A percentile compares a stretch with the other conserved stretches of the same genome.
Conservation (phyloP, 2,329 filamentous ascomycete species). For the Rutstroemia sp. region DNA sequence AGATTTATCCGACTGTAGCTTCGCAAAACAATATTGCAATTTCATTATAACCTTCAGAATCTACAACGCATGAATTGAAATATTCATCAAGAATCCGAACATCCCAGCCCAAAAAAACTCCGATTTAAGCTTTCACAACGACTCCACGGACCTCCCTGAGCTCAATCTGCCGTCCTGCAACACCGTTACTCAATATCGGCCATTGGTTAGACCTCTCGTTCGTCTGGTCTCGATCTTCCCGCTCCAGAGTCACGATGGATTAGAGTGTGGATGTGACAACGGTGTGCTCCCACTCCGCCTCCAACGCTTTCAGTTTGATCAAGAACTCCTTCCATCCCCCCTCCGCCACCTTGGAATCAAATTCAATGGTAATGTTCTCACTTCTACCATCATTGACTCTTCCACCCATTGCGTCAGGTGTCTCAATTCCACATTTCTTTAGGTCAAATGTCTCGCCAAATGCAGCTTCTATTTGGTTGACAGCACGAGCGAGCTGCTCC, state of each 20-base stretch:
- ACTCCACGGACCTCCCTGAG: too few relatives aligned
- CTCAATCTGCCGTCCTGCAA: too few relatives aligned
- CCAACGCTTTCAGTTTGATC: constrained; percentile 13
- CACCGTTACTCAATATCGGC: too few relatives aligned
- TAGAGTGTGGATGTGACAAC: not conserved
- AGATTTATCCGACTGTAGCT: too few relatives aligned
- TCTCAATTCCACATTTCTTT: constrained; percentile 20
- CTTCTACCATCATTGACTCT: constrained; percentile 21
- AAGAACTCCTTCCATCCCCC: constrained; percentile 19
- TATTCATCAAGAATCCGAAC: too few relatives aligned
- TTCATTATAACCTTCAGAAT: too few relatives aligned
- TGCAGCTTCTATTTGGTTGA: constrained; percentile 20
- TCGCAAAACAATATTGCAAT: too few relatives aligned
- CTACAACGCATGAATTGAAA: too few relatives aligned
- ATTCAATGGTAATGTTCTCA: constrained; percentile 24
- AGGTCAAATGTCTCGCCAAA: constrained; percentile 19
- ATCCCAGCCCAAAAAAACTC: too few relatives aligned
- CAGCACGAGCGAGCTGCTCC: constrained; percentile 19
- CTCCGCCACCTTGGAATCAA: constrained; percentile 14
- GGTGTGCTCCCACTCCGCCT: constrained; percentile 20
- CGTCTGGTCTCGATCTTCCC: too few relatives aligned
- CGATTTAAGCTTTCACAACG: too few relatives aligned
- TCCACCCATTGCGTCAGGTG: constrained; percentile 21
- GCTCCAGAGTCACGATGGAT: not conserved
- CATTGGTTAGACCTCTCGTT: too few relatives aligned